These are phyloP conservation scores for Fusarium mexicanum DNA, from an alignment of 2,329 filamentous ascomycete genomes.

Conservation along the genomic window DNA sequence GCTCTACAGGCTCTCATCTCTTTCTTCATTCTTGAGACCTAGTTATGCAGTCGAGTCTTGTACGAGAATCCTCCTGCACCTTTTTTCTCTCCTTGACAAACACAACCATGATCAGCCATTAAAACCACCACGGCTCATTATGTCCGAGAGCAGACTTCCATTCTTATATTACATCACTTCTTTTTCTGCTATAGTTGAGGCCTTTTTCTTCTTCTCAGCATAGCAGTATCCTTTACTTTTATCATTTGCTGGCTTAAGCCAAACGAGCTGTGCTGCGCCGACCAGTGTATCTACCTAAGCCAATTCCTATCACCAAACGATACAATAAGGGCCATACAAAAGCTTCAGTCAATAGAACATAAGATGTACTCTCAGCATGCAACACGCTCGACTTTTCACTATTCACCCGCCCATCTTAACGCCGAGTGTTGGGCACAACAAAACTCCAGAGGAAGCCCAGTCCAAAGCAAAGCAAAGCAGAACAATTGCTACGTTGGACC, in stretches of 20 bases:
- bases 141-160: conserved; percentile 21
- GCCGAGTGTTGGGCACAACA: conserved; percentile 41
- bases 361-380: conserved; percentile 6
- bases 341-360: not conserved
- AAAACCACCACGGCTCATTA: conserved; percentile 1
- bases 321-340: too few species aligned
- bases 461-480: not conserved
- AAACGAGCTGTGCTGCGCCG: conserved; percentile 11
- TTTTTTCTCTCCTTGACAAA: conserved; percentile 4
- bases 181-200: conserved; percentile 12
- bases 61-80: conserved; percentile 24
- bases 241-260: conserved; percentile 26
- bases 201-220: not conserved
- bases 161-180: not conserved
- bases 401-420: conserved; percentile 40
- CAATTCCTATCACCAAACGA: not conserved
- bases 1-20: conserved; percentile 17
- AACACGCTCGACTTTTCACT: conserved; percentile 13
- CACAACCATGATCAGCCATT: conserved; percentile 11
- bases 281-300: not conserved
- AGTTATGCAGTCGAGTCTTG: conserved; percentile 32
- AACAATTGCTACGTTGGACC: not conserved
- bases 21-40: conserved; percentile 4
- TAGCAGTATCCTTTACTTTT: conserved; percentile 19
- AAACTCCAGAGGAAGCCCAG: conserved; percentile 27